phyloP scores from a whole-genome alignment of 106 monocot genomes.

The Dendrobium nobile region DNA sequence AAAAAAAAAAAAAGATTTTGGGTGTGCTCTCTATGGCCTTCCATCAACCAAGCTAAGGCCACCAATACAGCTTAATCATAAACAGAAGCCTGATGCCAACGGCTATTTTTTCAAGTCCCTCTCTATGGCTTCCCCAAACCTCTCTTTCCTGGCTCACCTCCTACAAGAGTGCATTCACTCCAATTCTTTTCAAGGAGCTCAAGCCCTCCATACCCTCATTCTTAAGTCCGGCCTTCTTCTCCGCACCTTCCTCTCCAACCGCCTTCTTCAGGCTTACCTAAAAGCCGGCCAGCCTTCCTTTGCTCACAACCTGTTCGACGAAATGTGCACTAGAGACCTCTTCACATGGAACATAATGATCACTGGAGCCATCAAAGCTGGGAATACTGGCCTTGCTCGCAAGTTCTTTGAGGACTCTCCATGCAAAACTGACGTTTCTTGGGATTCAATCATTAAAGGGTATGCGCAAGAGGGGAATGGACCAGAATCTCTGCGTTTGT shows the following conservation, averaged over 20 bases:
- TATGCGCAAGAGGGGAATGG: background rate
- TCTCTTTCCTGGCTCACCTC: background rate
- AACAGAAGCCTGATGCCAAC: no score
- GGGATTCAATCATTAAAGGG: background rate
- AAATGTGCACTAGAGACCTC: background rate
- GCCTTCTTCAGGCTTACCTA: background rate
- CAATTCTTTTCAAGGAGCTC: background rate
- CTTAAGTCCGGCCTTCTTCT: background rate
- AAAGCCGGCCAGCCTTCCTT: background rate
- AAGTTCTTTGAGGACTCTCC: background rate
- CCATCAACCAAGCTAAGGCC: no score
- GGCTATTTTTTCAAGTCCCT: no score
- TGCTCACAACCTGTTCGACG: background rate
- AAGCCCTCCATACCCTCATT: background rate
- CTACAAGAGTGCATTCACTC: background rate
- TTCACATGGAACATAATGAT: constrained; percentile 4
- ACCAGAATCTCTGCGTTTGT: background rate
- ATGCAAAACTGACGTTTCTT: background rate
- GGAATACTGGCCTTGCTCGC: background rate
- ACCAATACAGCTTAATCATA: no score
- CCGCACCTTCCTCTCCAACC: background rate
- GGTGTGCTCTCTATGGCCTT: no score
- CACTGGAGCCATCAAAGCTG: background rate
- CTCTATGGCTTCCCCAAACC: background rate
- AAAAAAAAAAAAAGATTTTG: no score